These are phyloP conservation scores for Dichotomopilus funicola DNA, from an alignment of 2,329 filamentous ascomycete species.

Conservation along the genomic window DNA sequence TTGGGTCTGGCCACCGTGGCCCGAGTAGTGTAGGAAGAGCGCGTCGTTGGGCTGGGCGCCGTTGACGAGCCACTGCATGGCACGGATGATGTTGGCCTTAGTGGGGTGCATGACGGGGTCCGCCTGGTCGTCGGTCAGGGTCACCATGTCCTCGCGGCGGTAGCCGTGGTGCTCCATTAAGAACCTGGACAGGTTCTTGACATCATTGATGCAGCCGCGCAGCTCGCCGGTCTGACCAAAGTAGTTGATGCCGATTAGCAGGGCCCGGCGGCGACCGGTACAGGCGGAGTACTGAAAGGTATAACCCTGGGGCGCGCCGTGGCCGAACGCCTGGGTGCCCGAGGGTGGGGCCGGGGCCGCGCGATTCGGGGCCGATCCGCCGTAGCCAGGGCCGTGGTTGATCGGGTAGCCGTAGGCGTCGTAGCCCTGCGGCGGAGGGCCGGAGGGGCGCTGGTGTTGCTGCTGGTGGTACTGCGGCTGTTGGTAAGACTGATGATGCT, in stretches of 20 bases:
- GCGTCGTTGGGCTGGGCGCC: conserved; percentile 68
- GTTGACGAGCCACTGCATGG: conserved; percentile 69
- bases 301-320: conserved; percentile 62
- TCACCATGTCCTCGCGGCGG: conserved; percentile 73
- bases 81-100: conserved; percentile 67
- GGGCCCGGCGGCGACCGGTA: conserved; percentile 64
- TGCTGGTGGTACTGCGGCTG: conserved; percentile 10
- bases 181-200: conserved; percentile 68
- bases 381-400: conserved; percentile 27
- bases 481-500: conserved; percentile 3
- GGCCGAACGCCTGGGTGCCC: conserved; percentile 53
- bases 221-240: conserved; percentile 66
- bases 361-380: conserved; percentile 24
- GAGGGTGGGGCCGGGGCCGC: conserved; percentile 34
- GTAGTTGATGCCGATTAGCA: conserved; percentile 78
- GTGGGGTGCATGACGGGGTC: conserved; percentile 66
- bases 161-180: conserved; percentile 63
- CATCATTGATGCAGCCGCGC: conserved; percentile 73
- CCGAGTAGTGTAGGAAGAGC: conserved; percentile 74
- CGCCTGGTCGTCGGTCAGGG: conserved; percentile 67
- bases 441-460: conserved; percentile 1
- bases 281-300: conserved; percentile 73
- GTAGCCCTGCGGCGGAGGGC: conserved; percentile 11
- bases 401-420: conserved; percentile 44
- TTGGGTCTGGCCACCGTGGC: conserved; percentile 69